phyloP scores from a whole-genome alignment of 768 basidiomycete genomes.

The Lactarius deliciosus region DNA sequence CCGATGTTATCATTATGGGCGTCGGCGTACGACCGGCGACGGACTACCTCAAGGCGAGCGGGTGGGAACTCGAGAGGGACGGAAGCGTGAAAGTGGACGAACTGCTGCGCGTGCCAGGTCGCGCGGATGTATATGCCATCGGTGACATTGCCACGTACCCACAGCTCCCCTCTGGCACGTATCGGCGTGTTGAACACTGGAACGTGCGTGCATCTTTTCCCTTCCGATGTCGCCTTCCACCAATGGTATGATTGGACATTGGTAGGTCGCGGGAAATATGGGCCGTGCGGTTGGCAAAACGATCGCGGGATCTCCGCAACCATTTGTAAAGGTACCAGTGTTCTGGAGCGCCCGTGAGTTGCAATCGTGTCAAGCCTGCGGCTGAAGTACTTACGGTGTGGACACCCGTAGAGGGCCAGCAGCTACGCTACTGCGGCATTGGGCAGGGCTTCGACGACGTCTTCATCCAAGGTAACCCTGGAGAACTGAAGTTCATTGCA shows the following conservation, averaged over 20 bases:
- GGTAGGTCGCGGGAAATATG: conserved; percentile 78
- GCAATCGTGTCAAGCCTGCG: conserved; percentile 4
- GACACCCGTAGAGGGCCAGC: conserved; percentile 64
- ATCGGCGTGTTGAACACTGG: conserved; percentile 84
- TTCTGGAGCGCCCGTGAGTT: conserved; percentile 87
- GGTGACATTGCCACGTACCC: conserved; percentile 86
- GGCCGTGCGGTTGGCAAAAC: conserved; percentile 81
- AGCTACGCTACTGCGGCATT: conserved; percentile 81
- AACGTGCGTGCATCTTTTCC: conserved; percentile 50
- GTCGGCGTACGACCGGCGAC: conserved; percentile 87
- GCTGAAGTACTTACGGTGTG: not conserved
- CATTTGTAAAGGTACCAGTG: conserved; percentile 78
- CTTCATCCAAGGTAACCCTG: conserved; percentile 71
- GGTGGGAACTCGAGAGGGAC: conserved; percentile 68
- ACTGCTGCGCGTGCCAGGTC: conserved; percentile 57
- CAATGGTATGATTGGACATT: not conserved
- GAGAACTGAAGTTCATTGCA: conserved; percentile 83
- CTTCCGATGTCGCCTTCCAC: not conserved
- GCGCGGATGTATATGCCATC: conserved; percentile 63
- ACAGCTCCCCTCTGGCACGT: conserved; percentile 50
- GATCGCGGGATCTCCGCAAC: conserved; percentile 53
- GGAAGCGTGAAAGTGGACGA: conserved; percentile 79
- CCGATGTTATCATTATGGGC: conserved; percentile 81
- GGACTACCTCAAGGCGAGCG: conserved; percentile 69
- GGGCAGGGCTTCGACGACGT: conserved; percentile 73